Evolutionary conservation across 164 flowering plant genomes (phyloP).

Genomic region (Sextonia rubra): DNA sequence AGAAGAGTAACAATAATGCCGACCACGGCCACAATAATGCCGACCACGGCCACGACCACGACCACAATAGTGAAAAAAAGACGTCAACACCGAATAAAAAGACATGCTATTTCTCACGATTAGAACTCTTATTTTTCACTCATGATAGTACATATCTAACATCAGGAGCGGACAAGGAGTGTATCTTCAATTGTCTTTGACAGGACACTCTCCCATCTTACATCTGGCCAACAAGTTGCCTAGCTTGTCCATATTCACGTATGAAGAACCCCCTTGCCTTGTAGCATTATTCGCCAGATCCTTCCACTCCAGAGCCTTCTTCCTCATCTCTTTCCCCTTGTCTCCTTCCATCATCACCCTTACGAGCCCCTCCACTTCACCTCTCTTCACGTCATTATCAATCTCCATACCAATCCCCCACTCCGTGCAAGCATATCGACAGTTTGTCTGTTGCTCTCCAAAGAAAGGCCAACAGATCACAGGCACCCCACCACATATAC

Average conservation of each 20-base stretch:
- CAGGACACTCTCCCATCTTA: no score
- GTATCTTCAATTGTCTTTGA: no score
- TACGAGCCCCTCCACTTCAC: constrained; percentile 22
- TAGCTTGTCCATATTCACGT: constrained; percentile 18
- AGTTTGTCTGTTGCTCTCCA: constrained; percentile 23
- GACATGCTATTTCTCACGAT: no score
- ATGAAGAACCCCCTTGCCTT: constrained; percentile 17
- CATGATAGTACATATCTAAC: no score
- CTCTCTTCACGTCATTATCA: constrained; percentile 16
- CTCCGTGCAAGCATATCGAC: constrained; percentile 14
- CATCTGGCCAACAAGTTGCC: constrained; percentile 7
- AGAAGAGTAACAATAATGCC: no score
- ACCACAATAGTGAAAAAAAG: no score
- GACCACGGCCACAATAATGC: no score
- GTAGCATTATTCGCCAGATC: constrained; percentile 15
- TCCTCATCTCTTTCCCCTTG: constrained; percentile 24
- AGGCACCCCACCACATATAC: constrained; percentile 24
- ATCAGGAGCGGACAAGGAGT: no score
- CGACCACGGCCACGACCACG: no score
- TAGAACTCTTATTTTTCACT: no score
- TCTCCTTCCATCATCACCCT: constrained; percentile 28
- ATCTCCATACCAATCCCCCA: constrained; percentile 31
- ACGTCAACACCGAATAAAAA: no score
- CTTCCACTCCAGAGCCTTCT: constrained; percentile 22
- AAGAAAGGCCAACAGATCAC: constrained; percentile 34